Evolutionary conservation across 345 rosid species (phyloP).

Genomic region (Anastatica hierochuntica): DNA sequence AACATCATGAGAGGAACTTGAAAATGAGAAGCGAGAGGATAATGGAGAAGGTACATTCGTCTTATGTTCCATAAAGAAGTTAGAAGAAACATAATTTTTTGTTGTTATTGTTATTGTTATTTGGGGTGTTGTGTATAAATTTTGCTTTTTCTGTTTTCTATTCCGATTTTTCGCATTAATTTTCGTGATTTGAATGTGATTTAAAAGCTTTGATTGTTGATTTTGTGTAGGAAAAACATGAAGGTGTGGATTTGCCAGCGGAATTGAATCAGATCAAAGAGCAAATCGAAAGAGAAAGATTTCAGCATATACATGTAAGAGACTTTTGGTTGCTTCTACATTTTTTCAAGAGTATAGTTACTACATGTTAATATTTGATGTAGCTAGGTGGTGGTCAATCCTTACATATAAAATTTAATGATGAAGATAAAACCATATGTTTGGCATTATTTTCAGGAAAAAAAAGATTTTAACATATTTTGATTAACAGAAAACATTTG

Average conservation of each 20-base stretch:
- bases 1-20: neutral
- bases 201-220: neutral
- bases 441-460: too few relatives aligned
- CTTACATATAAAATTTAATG: too few relatives aligned
- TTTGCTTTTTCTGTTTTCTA: too few relatives aligned
- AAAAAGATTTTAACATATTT: neutral
- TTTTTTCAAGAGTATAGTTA: too few relatives aligned
- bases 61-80: too few relatives aligned
- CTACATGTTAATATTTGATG: too few relatives aligned
- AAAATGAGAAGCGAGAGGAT: neutral
- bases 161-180: too few relatives aligned
- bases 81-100: neutral
- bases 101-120: too few relatives aligned
- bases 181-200: neutral
- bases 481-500: constrained; percentile 1
- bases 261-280: constrained; percentile 48
- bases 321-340: neutral
- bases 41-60: constrained; percentile 12
- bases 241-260: constrained; percentile 41
- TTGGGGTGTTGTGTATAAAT: too few relatives aligned
- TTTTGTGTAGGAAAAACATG: constrained; percentile 32
- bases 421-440: too few relatives aligned
- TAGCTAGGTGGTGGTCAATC: too few relatives aligned
- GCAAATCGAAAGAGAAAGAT: constrained; percentile 65
- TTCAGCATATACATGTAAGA: constrained; percentile 30